Conservation (phyloP, 2,329 filamentous ascomycete species). For the Leptodontidium sp. region DNA sequence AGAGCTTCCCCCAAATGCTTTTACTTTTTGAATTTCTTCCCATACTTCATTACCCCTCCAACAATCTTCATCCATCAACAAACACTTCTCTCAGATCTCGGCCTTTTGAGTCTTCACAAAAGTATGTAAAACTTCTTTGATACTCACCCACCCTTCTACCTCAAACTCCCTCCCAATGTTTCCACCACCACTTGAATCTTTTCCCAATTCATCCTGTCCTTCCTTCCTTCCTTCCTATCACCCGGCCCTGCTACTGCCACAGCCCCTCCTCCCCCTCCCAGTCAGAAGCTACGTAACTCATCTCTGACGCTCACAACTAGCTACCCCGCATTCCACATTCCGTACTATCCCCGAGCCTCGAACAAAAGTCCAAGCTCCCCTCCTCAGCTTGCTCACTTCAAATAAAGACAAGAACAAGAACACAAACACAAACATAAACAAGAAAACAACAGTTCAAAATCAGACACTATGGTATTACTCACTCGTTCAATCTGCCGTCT, state of each 20-base stretch:
- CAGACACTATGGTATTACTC: slow-evolving; percentile 58
- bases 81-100: slow-evolving; percentile 5
- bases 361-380: slow-evolving; percentile 11
- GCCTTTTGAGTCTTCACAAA: slow-evolving; percentile 7
- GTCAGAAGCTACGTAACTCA: slow-evolving; percentile 14
- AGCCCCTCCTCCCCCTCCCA: not conserved
- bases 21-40: not conserved
- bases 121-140: slow-evolving; percentile 17
- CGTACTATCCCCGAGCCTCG: slow-evolving; percentile 26
- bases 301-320: slow-evolving; percentile 21
- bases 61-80: not conserved
- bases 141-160: not conserved
- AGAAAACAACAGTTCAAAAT: slow-evolving; percentile 24
- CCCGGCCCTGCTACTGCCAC: slow-evolving; percentile 8
- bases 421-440: not conserved
- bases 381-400: not conserved
- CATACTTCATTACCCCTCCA: slow-evolving; percentile 3
- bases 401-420: not conserved
- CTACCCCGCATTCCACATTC: slow-evolving; percentile 28
- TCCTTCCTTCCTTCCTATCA: slow-evolving; percentile 12
- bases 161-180: not conserved
- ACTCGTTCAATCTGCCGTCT: slow-evolving; percentile 44
- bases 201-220: not conserved
- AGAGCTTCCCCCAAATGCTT: slow-evolving; percentile 3
- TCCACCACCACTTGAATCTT: not conserved